A percentile compares a stretch with the other conserved stretches of the same genome.
Evolutionary conservation across 495 filamentous ascomycete species (phyloP).

Genomic region (Penicillium desertorum): DNA sequence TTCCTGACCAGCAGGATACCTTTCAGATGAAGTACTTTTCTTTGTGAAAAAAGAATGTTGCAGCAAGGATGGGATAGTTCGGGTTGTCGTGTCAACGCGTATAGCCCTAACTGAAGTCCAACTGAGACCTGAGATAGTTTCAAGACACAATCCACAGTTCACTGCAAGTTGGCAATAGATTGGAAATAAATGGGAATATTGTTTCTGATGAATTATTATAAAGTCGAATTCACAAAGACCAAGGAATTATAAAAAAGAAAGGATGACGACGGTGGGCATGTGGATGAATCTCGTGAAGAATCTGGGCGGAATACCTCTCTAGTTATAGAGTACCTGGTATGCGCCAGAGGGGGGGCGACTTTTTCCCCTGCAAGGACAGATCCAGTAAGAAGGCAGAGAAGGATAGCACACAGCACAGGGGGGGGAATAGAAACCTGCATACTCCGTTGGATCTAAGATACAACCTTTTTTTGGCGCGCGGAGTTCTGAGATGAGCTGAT

Average conservation of each 20-base stretch:
- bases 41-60: conserved; percentile 41
- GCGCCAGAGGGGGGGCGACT: conserved; percentile 21
- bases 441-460: conserved; percentile 32
- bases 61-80: conserved; percentile 46
- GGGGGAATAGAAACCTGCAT: conserved; percentile 28
- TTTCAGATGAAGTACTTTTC: conserved; percentile 24
- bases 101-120: conserved; percentile 35
- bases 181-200: conserved; percentile 1
- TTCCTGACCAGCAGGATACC: conserved; percentile 32
- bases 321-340: conserved; percentile 39
- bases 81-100: conserved; percentile 51
- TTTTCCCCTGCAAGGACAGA: conserved; percentile 22
- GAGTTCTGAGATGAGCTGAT: conserved; percentile 15
- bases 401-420: neutral
- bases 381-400: conserved; percentile 22
- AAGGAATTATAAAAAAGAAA: conserved; percentile 21
- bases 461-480: conserved; percentile 26
- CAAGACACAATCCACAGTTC: conserved; percentile 23
- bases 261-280: conserved; percentile 38
- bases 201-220: conserved; percentile 14
- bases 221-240: conserved; percentile 8
- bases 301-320: conserved; percentile 28
- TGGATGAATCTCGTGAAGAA: conserved; percentile 43
- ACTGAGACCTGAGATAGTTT: conserved; percentile 35
- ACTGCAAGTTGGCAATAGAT: conserved; percentile 22